Evolutionary conservation across 2,329 filamentous ascomycete species (phyloP), one percentile per base, ranked within the genome.

Genomic region (Keithomyces neogunnii): DNA sequence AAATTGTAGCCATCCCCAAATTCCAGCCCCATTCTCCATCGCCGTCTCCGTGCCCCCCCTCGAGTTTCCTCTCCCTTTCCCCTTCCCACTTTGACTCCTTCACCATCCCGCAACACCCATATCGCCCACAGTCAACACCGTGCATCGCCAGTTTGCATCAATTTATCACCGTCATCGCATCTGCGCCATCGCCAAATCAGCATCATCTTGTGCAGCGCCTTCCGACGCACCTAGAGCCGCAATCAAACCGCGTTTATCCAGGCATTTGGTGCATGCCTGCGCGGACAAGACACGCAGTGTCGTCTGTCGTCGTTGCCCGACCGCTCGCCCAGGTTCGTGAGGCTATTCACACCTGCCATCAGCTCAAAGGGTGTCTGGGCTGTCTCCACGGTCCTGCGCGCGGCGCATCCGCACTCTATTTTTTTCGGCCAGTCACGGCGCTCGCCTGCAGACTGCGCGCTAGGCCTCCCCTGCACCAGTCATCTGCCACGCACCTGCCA

Each of bases 271-370:
- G 46, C 50, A 48, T 32, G 46, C 61, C 62, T 66, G 59, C 48
- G 53, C 49, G 42, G 26, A 44, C 29, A 44, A 43, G 58, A 46
- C 35, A 45, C 50, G 46, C 45, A 47, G 43, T 44, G 52, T 43
- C 45, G 48, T 38, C 48, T 35, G 51, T 51, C 49, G 58, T 62
- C 50, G 59, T 30, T 30, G 40, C 60, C 57, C 54, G 57, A 59
- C 53, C 54, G 49, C 55, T 47, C 53, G 45, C 54, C 50, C 35
- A 52, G 53, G 55, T 52, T 60, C 56, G 65, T 71, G 69, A 71
- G 65, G 69, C 66, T 71, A 71, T 71, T 71, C 69, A 59, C 66
- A 68, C 36, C 31, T 31, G 26, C 9, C 45, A 56, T 48, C 47
- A 44, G 40, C 26, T 30, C 40, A 9, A 44, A 47, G 48, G 36